phyloP scores from a whole-genome alignment of 129 eudicot genomes.

The Helianthus tuberosus region DNA sequence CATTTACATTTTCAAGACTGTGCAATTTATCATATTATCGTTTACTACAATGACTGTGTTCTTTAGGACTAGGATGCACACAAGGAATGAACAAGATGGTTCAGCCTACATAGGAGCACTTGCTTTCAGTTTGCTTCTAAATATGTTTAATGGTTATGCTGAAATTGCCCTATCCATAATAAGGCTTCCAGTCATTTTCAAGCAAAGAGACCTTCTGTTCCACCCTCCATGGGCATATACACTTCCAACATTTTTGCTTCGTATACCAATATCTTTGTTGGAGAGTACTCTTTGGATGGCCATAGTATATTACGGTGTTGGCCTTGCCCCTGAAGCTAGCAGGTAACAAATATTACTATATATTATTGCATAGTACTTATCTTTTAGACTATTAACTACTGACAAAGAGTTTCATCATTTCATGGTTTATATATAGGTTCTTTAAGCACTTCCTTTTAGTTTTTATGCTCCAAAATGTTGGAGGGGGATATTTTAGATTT shows the following conservation, averaged over 20 bases:
- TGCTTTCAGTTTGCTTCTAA: conserved; percentile 47
- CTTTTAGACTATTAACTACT: background rate
- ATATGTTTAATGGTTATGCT: conserved; percentile 76
- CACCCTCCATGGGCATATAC: conserved; percentile 85
- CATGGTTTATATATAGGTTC: conserved; percentile 54
- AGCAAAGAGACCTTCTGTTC: conserved; percentile 81
- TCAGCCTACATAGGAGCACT: conserved; percentile 56
- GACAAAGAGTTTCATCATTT: background rate
- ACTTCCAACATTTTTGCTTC: conserved; percentile 61
- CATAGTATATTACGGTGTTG: conserved; percentile 64
- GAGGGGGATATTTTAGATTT: conserved; percentile 66
- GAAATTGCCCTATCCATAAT: conserved; percentile 59
- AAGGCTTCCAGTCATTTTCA: conserved; percentile 83
- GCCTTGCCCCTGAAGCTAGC: conserved; percentile 78
- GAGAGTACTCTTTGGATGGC: conserved; percentile 64
- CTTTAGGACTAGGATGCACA: conserved; percentile 46
- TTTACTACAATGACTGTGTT: conserved; percentile 51
- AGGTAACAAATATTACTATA: conserved; percentile 49
- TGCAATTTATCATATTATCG: conserved; percentile 63
- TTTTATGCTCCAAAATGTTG: conserved; percentile 69
- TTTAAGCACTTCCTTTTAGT: conserved; percentile 69
- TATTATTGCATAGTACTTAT: background rate
- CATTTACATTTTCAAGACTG: conserved; percentile 64
- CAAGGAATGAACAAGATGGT: conserved; percentile 63
- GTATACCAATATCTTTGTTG: conserved; percentile 63